Evolutionary conservation across 139 green algal genomes (phyloP), one percentile per base, ranked within the genome.

Genomic region (Chlorella sp.): DNA sequence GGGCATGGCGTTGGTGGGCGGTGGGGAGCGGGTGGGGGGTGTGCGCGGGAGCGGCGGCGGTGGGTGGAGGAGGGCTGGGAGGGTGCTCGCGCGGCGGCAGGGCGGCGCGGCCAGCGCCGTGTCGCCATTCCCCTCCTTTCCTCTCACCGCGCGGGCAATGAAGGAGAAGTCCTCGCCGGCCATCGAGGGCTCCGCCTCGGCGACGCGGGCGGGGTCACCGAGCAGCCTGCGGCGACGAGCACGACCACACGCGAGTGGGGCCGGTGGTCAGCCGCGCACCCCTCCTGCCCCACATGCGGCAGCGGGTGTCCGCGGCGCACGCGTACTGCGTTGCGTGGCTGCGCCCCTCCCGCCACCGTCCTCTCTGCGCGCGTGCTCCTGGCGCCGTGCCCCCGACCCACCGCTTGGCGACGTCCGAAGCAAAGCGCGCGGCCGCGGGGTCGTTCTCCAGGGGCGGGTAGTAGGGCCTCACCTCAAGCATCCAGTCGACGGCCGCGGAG

Each of bases 141-240:
- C n/a, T n/a, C n/a, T n/a, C 5, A 91, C 79, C 3, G 38, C 69
- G 31, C 59, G 38, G 9, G 65, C 74, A 33, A 91, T 93, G 77
- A 95, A 97, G 7, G 85, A 71, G 80, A 97, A 97, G 82, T 97
- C 93, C 78, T 97, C 93, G 0, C 79, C 93, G 12, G 83, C 87
- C 85, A 93, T 94, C 4, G 80, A 85, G 25, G 83, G 73, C 67
- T 91, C 86, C 1, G 79, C 71, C 27, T 92, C 82, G 11, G 48
- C 12, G 55, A 88, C 68, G 0, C 35, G 40, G 36, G 21, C 53
- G 0, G 46, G 67, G 33, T 69, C 60, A 15, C 73, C 79, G 41
- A 85, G 29, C 68, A 91, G 42, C 66, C 75, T 87, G 71, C 35
- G 86, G 11, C 5, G 27, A 27, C n/a, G 46, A 5, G 8, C 15